Evolutionary conservation across 257 asterid genomes (phyloP).

Genomic region (Solanum pennellii): DNA sequence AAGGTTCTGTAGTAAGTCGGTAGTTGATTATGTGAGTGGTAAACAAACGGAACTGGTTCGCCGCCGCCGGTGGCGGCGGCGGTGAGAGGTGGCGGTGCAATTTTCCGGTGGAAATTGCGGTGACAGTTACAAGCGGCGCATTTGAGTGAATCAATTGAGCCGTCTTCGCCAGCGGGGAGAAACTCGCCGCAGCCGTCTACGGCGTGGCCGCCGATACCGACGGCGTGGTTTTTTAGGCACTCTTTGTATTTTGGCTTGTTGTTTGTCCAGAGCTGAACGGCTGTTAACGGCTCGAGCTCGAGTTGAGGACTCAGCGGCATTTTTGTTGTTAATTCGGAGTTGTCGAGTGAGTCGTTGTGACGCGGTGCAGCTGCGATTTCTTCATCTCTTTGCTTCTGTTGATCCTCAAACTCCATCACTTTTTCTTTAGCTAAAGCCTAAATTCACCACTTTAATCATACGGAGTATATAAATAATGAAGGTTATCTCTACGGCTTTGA

Average conservation of each 20-base stretch:
- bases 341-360: not conserved
- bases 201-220: slow-evolving; percentile 61
- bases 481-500: not conserved
- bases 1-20: not conserved
- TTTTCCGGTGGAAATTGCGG: slow-evolving; percentile 82
- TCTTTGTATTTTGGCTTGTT: slow-evolving; percentile 35
- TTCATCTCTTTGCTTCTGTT: slow-evolving; percentile 8
- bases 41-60: not conserved
- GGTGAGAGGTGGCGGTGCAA: not conserved
- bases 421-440: not conserved
- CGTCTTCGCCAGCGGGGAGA: slow-evolving; percentile 62
- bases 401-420: slow-evolving; percentile 20
- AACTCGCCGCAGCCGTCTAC: slow-evolving; percentile 81
- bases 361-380: slow-evolving; percentile 10
- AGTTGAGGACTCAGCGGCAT: not conserved
- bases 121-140: slow-evolving; percentile 83
- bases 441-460: not conserved
- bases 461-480: not conserved
- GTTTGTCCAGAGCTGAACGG: not conserved
- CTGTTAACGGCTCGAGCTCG: not conserved
- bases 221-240: slow-evolving; percentile 71
- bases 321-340: slow-evolving; percentile 1
- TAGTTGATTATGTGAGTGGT: not conserved
- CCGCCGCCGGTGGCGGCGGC: not conserved
- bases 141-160: slow-evolving; percentile 45